Evolutionary conservation across 2,329 filamentous ascomycete species (phyloP).

Genomic region (Xylaria multiplex): DNA sequence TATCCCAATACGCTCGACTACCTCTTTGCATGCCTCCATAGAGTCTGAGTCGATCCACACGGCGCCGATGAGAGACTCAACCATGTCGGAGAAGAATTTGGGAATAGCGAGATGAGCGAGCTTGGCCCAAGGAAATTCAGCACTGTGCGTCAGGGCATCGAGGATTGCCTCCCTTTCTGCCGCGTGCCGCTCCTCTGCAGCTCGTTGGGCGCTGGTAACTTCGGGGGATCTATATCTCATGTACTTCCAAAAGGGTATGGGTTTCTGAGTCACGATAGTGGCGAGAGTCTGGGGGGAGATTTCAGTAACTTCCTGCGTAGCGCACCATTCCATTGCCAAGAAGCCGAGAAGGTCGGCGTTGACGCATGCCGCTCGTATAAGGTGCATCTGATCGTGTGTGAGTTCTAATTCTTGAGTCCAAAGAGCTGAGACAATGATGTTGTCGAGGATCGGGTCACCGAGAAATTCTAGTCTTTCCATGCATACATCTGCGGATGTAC

Average conservation of each 20-base stretch:
- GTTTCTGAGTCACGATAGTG: slow-evolving; percentile 41
- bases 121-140: slow-evolving; percentile 78
- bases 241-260: slow-evolving; percentile 72
- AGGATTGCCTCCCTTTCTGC: slow-evolving; percentile 61
- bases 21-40: slow-evolving; percentile 64
- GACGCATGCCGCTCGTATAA: slow-evolving; percentile 77
- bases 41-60: slow-evolving; percentile 83
- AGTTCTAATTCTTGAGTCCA: slow-evolving; percentile 59
- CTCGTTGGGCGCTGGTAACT: slow-evolving; percentile 59
- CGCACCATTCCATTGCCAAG: slow-evolving; percentile 69
- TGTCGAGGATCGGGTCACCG: slow-evolving; percentile 86
- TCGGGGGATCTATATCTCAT: slow-evolving; percentile 67
- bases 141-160: slow-evolving; percentile 59
- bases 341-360: slow-evolving; percentile 86
- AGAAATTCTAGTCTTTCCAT: slow-evolving; percentile 86
- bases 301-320: slow-evolving; percentile 49
- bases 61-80: slow-evolving; percentile 84
- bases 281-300: slow-evolving; percentile 41
- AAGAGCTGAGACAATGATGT: slow-evolving; percentile 73
- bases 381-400: slow-evolving; percentile 72
- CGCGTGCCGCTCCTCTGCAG: slow-evolving; percentile 57
- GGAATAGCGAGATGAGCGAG: slow-evolving; percentile 72
- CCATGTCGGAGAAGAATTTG: slow-evolving; percentile 85
- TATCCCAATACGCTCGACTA: slow-evolving; percentile 74
- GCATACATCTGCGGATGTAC: slow-evolving; percentile 51